Evolutionary conservation across 805 yeast genomes (phyloP).

Genomic region (Saccharomyces paradoxus): DNA sequence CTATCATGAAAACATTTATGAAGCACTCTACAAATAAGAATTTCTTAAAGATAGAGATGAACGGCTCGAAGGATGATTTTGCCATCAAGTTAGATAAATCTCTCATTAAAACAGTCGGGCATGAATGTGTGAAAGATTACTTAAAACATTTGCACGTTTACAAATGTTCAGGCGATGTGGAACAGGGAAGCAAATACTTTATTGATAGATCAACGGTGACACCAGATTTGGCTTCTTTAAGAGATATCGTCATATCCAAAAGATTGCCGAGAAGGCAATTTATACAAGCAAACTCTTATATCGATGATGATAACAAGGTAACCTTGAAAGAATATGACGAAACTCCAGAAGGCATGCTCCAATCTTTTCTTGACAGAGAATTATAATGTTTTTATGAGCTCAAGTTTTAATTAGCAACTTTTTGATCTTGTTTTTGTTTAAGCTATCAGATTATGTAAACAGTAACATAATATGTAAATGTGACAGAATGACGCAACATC

Average conservation of each 20-base stretch:
- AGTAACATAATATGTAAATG: background rate
- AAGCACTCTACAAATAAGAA: constrained; percentile 45
- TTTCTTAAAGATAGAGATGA: constrained; percentile 47
- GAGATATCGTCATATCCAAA: constrained; percentile 60
- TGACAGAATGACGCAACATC: background rate
- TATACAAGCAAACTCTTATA: constrained; percentile 69
- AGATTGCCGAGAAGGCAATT: constrained; percentile 79
- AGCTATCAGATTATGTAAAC: background rate
- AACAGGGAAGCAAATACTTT: constrained; percentile 56
- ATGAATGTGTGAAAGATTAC: constrained; percentile 62
- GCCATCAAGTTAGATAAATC: constrained; percentile 49
- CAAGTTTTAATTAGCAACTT: background rate
- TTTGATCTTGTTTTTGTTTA: background rate
- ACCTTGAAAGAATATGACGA: constrained; percentile 67
- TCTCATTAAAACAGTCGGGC: constrained; percentile 63
- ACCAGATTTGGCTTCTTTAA: constrained; percentile 51
- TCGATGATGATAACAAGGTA: constrained; percentile 25
- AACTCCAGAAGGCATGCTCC: constrained; percentile 66
- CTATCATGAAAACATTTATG: constrained; percentile 68
- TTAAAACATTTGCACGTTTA: constrained; percentile 65
- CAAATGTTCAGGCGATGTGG: constrained; percentile 70
- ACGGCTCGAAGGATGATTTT: constrained; percentile 49
- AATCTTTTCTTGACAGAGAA: constrained; percentile 62
- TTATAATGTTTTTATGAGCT: constrained; percentile 7
- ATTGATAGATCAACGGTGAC: constrained; percentile 60